These are phyloP conservation scores for Euphorbia lathyris DNA, from an alignment of 345 rosid species.

Conservation along the genomic window DNA sequence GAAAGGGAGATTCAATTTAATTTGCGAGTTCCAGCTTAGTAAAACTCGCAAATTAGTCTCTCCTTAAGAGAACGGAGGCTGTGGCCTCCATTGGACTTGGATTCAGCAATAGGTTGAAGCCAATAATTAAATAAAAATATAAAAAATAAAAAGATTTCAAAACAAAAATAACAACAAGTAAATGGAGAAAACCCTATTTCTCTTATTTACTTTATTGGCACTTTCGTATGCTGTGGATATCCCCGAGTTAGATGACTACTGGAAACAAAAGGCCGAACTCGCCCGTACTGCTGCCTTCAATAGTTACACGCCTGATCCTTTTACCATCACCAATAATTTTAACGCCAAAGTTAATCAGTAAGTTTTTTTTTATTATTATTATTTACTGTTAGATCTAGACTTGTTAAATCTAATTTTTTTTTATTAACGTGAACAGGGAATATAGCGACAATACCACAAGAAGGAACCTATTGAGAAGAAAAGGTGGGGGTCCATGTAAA, in stretches of 20 bases:
- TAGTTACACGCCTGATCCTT: conserved; percentile 55
- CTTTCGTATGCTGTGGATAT: conserved; percentile 14
- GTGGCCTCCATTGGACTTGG: not conserved
- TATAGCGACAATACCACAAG: conserved; percentile 37
- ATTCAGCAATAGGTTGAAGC: not conserved
- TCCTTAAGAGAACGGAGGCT: not conserved
- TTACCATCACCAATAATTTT: conserved; percentile 39
- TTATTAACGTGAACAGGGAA: conserved; percentile 18
- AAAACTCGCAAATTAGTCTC: conserved; percentile 2
- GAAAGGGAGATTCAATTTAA: not conserved
- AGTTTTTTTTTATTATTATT: not conserved
- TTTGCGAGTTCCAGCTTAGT: not conserved
- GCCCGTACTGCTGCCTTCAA: conserved; percentile 33
- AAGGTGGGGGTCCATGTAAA: conserved; percentile 43
- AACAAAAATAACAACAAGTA: conserved; percentile 1
- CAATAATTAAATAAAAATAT: not conserved
- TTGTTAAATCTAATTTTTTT: too few relatives aligned
- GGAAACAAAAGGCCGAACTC: conserved; percentile 40
- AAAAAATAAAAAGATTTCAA: not conserved
- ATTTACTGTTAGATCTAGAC: too few relatives aligned
- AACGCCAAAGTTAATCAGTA: conserved; percentile 43
- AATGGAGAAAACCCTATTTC: conserved; percentile 7
- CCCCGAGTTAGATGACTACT: conserved; percentile 50
- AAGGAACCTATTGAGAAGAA: conserved; percentile 30
- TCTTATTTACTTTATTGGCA: conserved; percentile 26